phyloP scores from a whole-genome alignment of 345 rosid species.

The Orychophragmus violaceus region DNA sequence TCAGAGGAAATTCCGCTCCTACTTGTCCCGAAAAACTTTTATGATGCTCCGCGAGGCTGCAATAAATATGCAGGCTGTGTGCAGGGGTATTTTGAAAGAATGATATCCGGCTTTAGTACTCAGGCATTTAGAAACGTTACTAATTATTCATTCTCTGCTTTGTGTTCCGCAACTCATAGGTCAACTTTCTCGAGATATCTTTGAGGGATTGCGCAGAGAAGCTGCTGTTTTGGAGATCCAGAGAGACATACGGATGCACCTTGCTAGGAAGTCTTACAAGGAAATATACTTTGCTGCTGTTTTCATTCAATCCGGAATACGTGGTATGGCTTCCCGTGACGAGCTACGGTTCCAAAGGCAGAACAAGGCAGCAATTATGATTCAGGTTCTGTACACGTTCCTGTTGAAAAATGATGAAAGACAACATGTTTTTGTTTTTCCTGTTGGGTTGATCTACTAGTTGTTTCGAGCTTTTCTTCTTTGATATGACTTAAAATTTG shows the following conservation, averaged over 20 bases:
- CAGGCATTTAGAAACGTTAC: no score
- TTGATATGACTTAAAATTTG: no score
- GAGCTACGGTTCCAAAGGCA: conserved; percentile 63
- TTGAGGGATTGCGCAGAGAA: conserved; percentile 62
- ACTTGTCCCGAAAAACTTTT: no score
- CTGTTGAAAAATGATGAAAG: no score
- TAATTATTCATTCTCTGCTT: conserved; percentile 13
- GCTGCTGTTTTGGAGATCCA: conserved; percentile 76
- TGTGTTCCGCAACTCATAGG: conserved; percentile 41
- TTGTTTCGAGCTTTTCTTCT: no score
- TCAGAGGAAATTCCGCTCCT: conserved; percentile 86
- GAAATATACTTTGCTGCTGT: conserved; percentile 67
- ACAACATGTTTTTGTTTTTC: neutral
- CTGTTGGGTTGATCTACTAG: no score
- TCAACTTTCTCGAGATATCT: conserved; percentile 61
- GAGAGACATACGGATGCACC: conserved; percentile 63
- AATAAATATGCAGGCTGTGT: conserved; percentile 59
- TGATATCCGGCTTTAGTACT: no score
- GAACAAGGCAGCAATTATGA: conserved; percentile 55
- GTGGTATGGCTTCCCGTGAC: conserved; percentile 78
- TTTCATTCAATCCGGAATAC: conserved; percentile 73
- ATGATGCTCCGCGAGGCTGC: conserved; percentile 64
- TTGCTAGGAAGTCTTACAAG: conserved; percentile 60
- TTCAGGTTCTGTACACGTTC: no score
- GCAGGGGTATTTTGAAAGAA: no score